Evolutionary conservation across 768 basidiomycete species (phyloP).

Genomic region (Podaxis sp.): DNA sequence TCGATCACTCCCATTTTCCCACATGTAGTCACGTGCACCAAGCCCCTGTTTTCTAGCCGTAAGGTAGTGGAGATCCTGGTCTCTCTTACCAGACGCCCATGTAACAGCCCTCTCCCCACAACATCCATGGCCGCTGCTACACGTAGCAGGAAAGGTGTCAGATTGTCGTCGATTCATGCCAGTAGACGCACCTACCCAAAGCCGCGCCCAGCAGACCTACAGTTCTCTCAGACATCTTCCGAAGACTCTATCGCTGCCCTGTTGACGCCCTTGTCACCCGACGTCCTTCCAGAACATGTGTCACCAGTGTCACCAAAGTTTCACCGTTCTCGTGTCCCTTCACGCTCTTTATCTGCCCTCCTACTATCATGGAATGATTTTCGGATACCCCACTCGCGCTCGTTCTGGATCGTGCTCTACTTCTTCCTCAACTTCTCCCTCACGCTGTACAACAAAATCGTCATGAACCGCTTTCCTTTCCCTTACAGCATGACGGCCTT

Average conservation of each 20-base stretch:
- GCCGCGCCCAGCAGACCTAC: background rate
- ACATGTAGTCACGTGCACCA: background rate
- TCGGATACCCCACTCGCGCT: conserved; percentile 20
- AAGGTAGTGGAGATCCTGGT: background rate
- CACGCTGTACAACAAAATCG: conserved; percentile 93
- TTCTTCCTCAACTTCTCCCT: conserved; percentile 89
- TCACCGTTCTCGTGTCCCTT: background rate
- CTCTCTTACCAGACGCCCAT: background rate
- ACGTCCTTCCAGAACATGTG: conserved; percentile 9
- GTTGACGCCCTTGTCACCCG: conserved; percentile 2
- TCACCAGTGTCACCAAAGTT: conserved; percentile 1
- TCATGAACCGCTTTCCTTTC: conserved; percentile 90
- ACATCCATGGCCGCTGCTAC: background rate
- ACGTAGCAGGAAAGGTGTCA: background rate
- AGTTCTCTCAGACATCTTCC: background rate
- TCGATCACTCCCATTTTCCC: background rate
- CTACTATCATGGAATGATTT: background rate
- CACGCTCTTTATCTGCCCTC: background rate
- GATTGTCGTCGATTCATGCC: background rate
- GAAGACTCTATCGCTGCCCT: background rate
- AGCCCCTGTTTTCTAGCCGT: background rate
- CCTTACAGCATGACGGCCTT: conserved; percentile 94
- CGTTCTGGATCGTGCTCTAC: conserved; percentile 73
- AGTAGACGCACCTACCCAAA: conserved; percentile 10
- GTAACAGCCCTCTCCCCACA: background rate